These are phyloP conservation scores for Coniferiporia sulphurascens DNA, from an alignment of 1,284 basidiomycete genomes.

Conservation along the genomic window DNA sequence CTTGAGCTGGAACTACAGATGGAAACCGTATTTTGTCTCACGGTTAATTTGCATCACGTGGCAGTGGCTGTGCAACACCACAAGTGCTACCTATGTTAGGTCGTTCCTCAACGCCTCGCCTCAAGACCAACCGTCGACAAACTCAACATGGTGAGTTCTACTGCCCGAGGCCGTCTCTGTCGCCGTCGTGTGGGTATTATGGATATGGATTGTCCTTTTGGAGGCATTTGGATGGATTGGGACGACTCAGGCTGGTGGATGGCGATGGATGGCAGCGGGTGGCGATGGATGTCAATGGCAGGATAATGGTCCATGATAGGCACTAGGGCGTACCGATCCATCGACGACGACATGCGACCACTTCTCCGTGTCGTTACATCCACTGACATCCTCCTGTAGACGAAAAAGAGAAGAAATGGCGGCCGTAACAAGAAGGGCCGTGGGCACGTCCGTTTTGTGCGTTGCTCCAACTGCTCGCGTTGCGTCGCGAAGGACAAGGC, in stretches of 20 bases:
- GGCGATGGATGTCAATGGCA: neutral
- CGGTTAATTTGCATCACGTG: too few relatives aligned
- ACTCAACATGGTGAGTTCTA: constrained; percentile 6
- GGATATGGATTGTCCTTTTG: neutral
- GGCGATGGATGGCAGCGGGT: neutral
- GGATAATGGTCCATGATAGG: neutral
- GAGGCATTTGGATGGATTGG: neutral
- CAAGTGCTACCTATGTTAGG: too few relatives aligned
- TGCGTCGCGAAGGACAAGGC: constrained; percentile 97
- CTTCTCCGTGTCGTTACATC: neutral
- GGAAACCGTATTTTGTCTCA: too few relatives aligned
- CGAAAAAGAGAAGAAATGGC: constrained; percentile 98
- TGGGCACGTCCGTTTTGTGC: constrained; percentile 90
- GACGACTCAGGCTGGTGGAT: neutral
- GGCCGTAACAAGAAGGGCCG: constrained; percentile 99
- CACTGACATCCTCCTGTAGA: constrained; percentile 43
- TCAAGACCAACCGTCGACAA: neutral
- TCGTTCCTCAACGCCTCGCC: too few relatives aligned
- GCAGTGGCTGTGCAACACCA: too few relatives aligned
- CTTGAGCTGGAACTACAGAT: too few relatives aligned
- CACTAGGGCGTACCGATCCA: neutral
- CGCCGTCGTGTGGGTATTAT: neutral
- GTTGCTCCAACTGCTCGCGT: constrained; percentile 98
- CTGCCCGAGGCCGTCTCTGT: neutral
- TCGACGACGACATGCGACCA: neutral